A percentile compares a stretch with the other conserved stretches of the same genome.
Evolutionary conservation across 148 eudicot genomes (phyloP).

Genomic region (Drosera capensis): DNA sequence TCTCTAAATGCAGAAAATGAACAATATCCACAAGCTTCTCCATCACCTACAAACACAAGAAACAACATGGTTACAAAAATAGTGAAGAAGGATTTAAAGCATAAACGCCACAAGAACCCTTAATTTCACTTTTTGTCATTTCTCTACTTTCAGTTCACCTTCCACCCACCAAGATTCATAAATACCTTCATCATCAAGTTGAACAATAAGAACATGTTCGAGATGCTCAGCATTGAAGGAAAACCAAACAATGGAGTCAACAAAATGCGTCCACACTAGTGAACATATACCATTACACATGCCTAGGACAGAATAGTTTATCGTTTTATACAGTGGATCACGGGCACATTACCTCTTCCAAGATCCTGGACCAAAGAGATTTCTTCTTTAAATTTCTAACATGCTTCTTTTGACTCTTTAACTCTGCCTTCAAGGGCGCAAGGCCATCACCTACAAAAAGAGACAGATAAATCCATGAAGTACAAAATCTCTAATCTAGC

Average conservation of each 20-base stretch:
- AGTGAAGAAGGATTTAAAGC: background rate
- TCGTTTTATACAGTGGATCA: background rate
- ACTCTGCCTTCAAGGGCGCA: conserved; percentile 72
- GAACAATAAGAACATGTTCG: too few species aligned
- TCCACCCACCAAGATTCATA: too few species aligned
- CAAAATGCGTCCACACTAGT: background rate
- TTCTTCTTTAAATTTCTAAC: conserved; percentile 87
- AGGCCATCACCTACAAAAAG: conserved; percentile 70
- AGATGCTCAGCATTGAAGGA: background rate
- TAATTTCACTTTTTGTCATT: too few species aligned
- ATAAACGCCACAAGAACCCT: too few species aligned
- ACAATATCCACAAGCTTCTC: conserved; percentile 94
- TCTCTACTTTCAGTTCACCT: too few species aligned
- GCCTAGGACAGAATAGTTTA: background rate
- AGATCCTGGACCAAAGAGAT: conserved; percentile 82
- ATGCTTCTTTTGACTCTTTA: conserved; percentile 90
- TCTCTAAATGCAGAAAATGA: conserved; percentile 74
- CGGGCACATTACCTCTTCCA: conserved; percentile 66
- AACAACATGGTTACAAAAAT: background rate
- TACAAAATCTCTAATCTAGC: background rate
- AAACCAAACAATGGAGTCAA: background rate
- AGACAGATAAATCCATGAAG: background rate
- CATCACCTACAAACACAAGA: conserved; percentile 58
- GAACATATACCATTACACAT: background rate
- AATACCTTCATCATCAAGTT: background rate